These are phyloP conservation scores for Penicillium sp. DNA, from an alignment of 2,329 filamentous ascomycete genomes.

Conservation along the genomic window DNA sequence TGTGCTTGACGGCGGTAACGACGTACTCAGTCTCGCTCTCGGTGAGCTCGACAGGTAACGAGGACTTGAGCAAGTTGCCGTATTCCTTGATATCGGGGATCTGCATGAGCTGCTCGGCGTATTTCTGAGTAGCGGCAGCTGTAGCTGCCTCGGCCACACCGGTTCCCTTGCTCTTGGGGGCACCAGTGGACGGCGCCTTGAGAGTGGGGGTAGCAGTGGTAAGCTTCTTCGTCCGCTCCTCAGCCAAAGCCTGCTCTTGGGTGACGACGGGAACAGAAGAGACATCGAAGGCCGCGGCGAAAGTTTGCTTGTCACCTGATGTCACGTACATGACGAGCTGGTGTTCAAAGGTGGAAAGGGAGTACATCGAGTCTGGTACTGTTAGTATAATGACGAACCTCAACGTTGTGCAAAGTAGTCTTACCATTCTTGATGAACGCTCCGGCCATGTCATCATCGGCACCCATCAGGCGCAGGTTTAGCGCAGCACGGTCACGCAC, in stretches of 20 bases:
- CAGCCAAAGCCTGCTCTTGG: constrained; percentile 89
- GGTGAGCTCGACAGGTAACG: constrained; percentile 76
- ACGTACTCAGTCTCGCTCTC: constrained; percentile 98
- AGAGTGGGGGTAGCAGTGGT: constrained; percentile 86
- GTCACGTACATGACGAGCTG: constrained; percentile 97
- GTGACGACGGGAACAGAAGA: constrained; percentile 87
- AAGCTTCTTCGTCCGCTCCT: constrained; percentile 95
- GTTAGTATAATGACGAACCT: constrained; percentile 18
- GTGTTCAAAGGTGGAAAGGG: constrained; percentile 89
- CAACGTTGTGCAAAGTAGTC: constrained; percentile 12
- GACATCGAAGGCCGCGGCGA: constrained; percentile 82
- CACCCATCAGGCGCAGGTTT: constrained; percentile 85
- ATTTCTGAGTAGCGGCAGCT: constrained; percentile 77
- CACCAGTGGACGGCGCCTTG: constrained; percentile 80
- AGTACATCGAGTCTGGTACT: constrained; percentile 79
- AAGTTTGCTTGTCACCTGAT: constrained; percentile 79
- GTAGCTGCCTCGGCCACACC: constrained; percentile 71
- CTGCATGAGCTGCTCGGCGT: constrained; percentile 76
- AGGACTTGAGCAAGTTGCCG: constrained; percentile 88
- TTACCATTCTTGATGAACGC: constrained; percentile 90
- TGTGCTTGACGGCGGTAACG: constrained; percentile 86
- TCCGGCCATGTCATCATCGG: constrained; percentile 79
- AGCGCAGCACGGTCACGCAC: constrained; percentile 91
- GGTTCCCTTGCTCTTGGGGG: constrained; percentile 63
- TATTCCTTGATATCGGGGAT: constrained; percentile 90